A percentile compares a stretch with the other conserved stretches of the same genome.
Evolutionary conservation across 2,329 filamentous ascomycete genomes (phyloP).

Genomic region (Alternaria conjuncta): DNA sequence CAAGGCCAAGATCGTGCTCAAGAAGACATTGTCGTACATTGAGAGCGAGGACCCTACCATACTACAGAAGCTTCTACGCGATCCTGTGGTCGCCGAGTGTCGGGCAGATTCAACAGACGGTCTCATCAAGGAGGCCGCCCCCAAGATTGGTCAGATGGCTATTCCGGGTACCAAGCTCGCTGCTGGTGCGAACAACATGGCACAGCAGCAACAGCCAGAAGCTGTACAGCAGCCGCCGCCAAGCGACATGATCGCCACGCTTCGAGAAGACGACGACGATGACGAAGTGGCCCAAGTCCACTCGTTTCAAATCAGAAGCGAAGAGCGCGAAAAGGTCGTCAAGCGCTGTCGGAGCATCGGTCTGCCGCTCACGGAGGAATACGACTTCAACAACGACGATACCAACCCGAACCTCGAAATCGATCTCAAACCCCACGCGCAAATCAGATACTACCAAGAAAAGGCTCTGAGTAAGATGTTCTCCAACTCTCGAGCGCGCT

Average conservation of each 20-base stretch:
- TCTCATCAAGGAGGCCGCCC: constrained; percentile 80
- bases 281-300: constrained; percentile 89
- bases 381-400: constrained; percentile 93
- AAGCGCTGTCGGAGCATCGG: constrained; percentile 87
- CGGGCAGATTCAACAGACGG: constrained; percentile 75
- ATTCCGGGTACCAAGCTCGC: constrained; percentile 96
- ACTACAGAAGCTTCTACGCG: constrained; percentile 83
- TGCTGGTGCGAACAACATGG: constrained; percentile 78
- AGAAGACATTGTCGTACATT: constrained; percentile 92
- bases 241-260: constrained; percentile 71
- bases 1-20: constrained; percentile 93
- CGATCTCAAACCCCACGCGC: constrained; percentile 84
- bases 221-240: constrained; percentile 38
- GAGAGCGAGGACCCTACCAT: constrained; percentile 89
- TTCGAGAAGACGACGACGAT: constrained; percentile 75
- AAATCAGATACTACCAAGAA: constrained; percentile 94
- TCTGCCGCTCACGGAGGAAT: constrained; percentile 91
- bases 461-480: constrained; percentile 99
- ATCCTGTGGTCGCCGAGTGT: constrained; percentile 79
- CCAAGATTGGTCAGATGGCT: constrained; percentile 84
- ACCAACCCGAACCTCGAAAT: constrained; percentile 92
- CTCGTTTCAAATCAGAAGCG: constrained; percentile 87
- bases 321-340: constrained; percentile 83
- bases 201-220: constrained; percentile 46
- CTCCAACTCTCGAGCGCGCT: constrained; percentile 95